Conservation (phyloP, 1,284 basidiomycete species). For the Neotropicomus parvogracilis region DNA sequence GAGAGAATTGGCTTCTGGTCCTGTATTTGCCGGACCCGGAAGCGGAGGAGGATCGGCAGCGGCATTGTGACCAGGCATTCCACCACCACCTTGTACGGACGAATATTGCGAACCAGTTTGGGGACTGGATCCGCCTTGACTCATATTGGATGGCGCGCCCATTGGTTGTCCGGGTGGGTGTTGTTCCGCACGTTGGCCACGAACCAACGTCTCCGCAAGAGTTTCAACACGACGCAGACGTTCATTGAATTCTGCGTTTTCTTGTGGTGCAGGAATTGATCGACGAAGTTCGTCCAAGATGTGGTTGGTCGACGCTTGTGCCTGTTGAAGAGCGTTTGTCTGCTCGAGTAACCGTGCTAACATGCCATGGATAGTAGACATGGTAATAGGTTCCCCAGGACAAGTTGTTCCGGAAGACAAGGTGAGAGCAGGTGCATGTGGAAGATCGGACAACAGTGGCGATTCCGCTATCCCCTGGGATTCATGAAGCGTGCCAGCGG, state of each 20-base stretch:
- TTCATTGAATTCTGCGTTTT: conserved; percentile 34
- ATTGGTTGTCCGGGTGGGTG: background rate
- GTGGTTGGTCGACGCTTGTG: conserved; percentile 51
- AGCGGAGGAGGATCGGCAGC: conserved; percentile 4
- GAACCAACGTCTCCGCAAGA: conserved; percentile 36
- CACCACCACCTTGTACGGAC: conserved; percentile 18
- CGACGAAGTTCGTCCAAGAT: conserved; percentile 39
- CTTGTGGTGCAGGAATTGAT: conserved; percentile 15
- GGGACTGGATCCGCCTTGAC: conserved; percentile 21
- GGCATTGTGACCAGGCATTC: conserved; percentile 5
- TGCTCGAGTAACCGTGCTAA: conserved; percentile 49
- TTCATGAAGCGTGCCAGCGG: no score
- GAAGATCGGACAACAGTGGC: no score
- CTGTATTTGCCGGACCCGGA: background rate
- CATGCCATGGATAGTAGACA: conserved; percentile 39
- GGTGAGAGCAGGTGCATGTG: no score
- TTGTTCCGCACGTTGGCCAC: background rate
- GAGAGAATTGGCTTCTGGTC: background rate
- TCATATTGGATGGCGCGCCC: conserved; percentile 17
- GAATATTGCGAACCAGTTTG: conserved; percentile 2
- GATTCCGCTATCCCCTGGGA: no score
- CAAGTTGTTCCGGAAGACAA: conserved; percentile 34
- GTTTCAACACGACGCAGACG: conserved; percentile 39
- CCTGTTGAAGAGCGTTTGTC: conserved; percentile 48
- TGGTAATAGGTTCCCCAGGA: conserved; percentile 30